Evolutionary conservation across 2,329 filamentous ascomycete species (phyloP).

Genomic region (Colletotrichum noveboracense): DNA sequence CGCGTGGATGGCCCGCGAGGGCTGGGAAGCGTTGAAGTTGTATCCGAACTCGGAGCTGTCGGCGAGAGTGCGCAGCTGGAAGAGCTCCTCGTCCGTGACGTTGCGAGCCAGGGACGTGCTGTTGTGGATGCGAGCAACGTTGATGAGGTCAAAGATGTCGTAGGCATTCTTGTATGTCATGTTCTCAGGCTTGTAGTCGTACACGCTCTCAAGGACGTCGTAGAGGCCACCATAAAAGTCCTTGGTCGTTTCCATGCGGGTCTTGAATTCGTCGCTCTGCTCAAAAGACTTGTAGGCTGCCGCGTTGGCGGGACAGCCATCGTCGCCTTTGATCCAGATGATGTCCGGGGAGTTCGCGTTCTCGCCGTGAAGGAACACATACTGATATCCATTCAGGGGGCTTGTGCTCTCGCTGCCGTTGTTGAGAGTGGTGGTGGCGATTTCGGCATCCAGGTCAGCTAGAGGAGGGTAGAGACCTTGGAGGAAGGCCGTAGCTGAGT

Average conservation of each 20-base stretch:
- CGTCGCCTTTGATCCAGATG: slow-evolving; percentile 42
- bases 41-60: slow-evolving; percentile 35
- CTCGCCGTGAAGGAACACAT: slow-evolving; percentile 34
- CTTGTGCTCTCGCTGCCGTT: slow-evolving; percentile 19
- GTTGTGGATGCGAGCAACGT: slow-evolving; percentile 38
- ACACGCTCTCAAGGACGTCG: slow-evolving; percentile 32
- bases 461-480: slow-evolving; percentile 40
- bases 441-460: slow-evolving; percentile 27
- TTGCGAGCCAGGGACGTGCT: slow-evolving; percentile 32
- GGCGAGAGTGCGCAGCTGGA: slow-evolving; percentile 36
- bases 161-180: slow-evolving; percentile 40
- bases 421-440: slow-evolving; percentile 33
- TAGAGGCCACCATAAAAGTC: slow-evolving; percentile 36
- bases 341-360: slow-evolving; percentile 36
- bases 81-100: slow-evolving; percentile 34
- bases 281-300: slow-evolving; percentile 30
- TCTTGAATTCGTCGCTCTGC: slow-evolving; percentile 29
- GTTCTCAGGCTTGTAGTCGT: slow-evolving; percentile 33
- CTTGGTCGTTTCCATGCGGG: slow-evolving; percentile 29
- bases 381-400: slow-evolving; percentile 37
- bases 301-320: slow-evolving; percentile 33
- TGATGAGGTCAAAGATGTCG: slow-evolving; percentile 40
- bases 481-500: slow-evolving; percentile 39
- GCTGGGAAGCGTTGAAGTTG: slow-evolving; percentile 35
- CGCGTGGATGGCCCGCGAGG: slow-evolving; percentile 33